phyloP scores from a whole-genome alignment of 2,329 filamentous ascomycete genomes.

The Amesomyces nigricolor region DNA sequence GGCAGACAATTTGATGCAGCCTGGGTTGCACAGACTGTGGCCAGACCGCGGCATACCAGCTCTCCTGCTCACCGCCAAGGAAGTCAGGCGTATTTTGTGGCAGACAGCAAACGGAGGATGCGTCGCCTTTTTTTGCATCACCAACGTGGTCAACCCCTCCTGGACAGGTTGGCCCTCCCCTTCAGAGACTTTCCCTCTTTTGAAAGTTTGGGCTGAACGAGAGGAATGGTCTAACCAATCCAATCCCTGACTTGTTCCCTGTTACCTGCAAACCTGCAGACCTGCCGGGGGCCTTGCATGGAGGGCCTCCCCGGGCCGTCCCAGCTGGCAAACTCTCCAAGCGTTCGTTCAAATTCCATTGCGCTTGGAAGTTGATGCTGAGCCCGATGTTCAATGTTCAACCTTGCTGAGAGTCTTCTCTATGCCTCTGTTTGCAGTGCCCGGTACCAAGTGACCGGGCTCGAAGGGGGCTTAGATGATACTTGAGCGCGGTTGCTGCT shows the following conservation, averaged over 20 bases:
- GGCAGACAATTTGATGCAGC: not conserved
- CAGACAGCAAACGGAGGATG: too few relatives aligned
- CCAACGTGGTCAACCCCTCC: conserved; percentile 1
- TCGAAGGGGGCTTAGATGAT: too few relatives aligned
- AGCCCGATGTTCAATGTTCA: not conserved
- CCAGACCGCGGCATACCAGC: not conserved
- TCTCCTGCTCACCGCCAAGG: not conserved
- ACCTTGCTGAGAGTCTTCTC: not conserved
- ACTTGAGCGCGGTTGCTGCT: too few relatives aligned
- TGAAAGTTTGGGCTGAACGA: not conserved
- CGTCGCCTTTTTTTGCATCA: not conserved
- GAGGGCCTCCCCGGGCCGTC: conserved; percentile 3
- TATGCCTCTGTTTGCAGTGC: not conserved
- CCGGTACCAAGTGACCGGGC: too few relatives aligned
- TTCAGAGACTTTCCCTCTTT: too few relatives aligned
- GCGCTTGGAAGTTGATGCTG: not conserved
- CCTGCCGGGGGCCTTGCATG: not conserved
- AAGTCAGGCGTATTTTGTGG: not conserved
- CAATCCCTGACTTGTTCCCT: not conserved
- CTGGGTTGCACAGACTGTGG: not conserved
- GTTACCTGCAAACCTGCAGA: not conserved
- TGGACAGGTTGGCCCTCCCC: not conserved
- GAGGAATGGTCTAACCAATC: not conserved
- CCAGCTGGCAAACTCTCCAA: not conserved
- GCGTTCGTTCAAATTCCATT: not conserved